These are phyloP conservation scores for Quercus alba DNA, from an alignment of 306 rosid genomes.

Conservation along the genomic window DNA sequence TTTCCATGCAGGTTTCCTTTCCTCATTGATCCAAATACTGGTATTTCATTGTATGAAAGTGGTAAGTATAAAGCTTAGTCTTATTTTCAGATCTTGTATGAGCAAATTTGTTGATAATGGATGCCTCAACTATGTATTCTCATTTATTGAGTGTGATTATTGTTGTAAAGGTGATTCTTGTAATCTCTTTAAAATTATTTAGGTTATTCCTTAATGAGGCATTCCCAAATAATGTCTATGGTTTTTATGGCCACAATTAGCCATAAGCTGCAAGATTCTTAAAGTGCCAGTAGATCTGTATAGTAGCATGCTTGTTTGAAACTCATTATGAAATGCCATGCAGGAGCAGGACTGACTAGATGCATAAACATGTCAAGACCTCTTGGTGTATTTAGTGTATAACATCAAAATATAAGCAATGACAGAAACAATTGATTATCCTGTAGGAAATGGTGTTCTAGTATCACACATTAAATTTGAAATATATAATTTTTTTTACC, in stretches of 20 bases:
- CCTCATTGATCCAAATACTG: conserved; percentile 65
- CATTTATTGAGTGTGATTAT: background rate
- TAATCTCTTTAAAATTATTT: background rate
- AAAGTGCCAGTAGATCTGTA: background rate
- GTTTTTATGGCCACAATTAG: background rate
- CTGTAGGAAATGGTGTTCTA: background rate
- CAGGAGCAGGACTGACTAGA: background rate
- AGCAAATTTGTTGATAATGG: background rate
- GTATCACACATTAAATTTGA: background rate
- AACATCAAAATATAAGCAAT: background rate
- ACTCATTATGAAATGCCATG: background rate
- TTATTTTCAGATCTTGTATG: background rate
- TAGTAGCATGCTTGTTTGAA: background rate
- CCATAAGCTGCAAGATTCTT: background rate
- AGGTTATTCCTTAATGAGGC: background rate
- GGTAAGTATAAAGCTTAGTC: conserved; percentile 43
- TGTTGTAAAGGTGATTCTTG: background rate
- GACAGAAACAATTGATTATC: background rate
- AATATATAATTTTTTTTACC: background rate
- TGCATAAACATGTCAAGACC: background rate
- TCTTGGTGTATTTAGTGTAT: background rate
- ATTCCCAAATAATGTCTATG: background rate
- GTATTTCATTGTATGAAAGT: conserved; percentile 76
- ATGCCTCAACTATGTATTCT: background rate
- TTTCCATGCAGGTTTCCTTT: conserved; percentile 79